Percentiles rank a stretch among this genome's conserved stretches.
Evolutionary conservation across 208 protist species (phyloP).

Genomic region (Acanthamoeba rhysodes): DNA sequence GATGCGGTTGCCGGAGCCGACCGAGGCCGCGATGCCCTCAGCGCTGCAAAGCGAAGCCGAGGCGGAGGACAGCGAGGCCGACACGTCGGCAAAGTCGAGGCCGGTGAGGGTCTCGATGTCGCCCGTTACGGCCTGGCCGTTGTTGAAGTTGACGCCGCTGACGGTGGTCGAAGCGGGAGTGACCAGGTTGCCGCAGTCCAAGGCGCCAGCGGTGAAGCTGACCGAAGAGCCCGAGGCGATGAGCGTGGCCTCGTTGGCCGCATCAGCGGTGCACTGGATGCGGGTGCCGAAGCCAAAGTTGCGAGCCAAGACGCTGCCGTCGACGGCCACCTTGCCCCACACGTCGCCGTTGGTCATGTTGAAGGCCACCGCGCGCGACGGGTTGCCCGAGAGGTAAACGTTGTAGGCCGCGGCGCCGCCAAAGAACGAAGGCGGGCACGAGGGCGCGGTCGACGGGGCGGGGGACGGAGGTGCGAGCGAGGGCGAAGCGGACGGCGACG

Average conservation of each 20-base stretch:
- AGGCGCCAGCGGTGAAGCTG: neutral
- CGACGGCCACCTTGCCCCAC: conserved; percentile 21
- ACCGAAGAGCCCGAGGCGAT: neutral
- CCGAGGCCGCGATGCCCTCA: neutral
- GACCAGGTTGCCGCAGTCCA: conserved; percentile 45
- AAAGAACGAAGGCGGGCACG: neutral
- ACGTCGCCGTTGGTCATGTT: conserved; percentile 57
- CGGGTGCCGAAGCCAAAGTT: conserved; percentile 19
- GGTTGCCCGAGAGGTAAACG: conserved; percentile 18
- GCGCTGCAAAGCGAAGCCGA: neutral
- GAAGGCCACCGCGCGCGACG: neutral
- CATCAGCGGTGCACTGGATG: neutral
- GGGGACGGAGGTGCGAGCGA: neutral
- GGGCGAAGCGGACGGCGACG: neutral
- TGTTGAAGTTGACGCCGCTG: neutral
- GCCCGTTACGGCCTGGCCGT: neutral
- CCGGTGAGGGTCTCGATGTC: neutral
- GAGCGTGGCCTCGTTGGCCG: neutral
- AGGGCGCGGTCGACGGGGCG: neutral
- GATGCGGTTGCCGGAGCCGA: neutral
- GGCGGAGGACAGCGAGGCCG: neutral
- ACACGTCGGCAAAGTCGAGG: neutral
- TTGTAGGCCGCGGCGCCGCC: neutral
- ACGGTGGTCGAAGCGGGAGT: neutral
- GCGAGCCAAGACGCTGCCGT: neutral